Conservation (phyloP, 352 stramenopile genomes). For the Globisporangium sylvaticum region DNA sequence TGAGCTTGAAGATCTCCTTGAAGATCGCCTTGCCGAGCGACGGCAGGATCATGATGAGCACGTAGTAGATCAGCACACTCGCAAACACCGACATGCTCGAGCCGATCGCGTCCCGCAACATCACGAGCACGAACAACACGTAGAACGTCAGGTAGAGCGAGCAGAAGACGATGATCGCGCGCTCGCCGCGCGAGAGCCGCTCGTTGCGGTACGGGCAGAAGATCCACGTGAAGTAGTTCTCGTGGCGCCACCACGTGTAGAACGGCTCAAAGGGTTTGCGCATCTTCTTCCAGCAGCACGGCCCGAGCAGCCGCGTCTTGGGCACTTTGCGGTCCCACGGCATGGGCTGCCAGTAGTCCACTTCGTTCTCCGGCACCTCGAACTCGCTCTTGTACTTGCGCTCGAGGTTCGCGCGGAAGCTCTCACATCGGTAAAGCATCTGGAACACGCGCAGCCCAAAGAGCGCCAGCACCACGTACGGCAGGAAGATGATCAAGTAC, state of each 20-base stretch:
- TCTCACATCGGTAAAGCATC: slow-evolving; percentile 53
- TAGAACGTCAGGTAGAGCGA: slow-evolving; percentile 77
- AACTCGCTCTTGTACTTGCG: slow-evolving; percentile 55
- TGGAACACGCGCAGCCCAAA: slow-evolving; percentile 63
- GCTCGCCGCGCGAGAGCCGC: slow-evolving; percentile 47
- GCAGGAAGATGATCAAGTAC: slow-evolving; percentile 58
- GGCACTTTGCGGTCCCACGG: slow-evolving; percentile 70
- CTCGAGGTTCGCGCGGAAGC: slow-evolving; percentile 56
- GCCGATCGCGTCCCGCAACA: slow-evolving; percentile 42
- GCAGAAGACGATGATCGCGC: slow-evolving; percentile 61
- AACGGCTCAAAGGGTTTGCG: slow-evolving; percentile 56
- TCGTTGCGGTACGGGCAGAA: slow-evolving; percentile 72
- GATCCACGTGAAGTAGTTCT: slow-evolving; percentile 80
- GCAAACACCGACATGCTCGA: slow-evolving; percentile 33
- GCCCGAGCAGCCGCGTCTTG: slow-evolving; percentile 53
- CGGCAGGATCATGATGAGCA: slow-evolving; percentile 47
- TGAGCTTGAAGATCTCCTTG: slow-evolving; percentile 75
- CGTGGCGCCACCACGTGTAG: slow-evolving; percentile 72
- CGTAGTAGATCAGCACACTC: slow-evolving; percentile 47
- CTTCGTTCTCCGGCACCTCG: slow-evolving; percentile 50
- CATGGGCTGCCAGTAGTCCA: slow-evolving; percentile 69
- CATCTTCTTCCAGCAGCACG: slow-evolving; percentile 69
- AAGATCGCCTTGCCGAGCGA: slow-evolving; percentile 63
- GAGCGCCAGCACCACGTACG: slow-evolving; percentile 44
- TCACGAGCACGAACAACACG: slow-evolving; percentile 63